These are phyloP conservation scores for Trichosanthes truncata DNA, from an alignment of 306 rosid species.

Conservation along the genomic window DNA sequence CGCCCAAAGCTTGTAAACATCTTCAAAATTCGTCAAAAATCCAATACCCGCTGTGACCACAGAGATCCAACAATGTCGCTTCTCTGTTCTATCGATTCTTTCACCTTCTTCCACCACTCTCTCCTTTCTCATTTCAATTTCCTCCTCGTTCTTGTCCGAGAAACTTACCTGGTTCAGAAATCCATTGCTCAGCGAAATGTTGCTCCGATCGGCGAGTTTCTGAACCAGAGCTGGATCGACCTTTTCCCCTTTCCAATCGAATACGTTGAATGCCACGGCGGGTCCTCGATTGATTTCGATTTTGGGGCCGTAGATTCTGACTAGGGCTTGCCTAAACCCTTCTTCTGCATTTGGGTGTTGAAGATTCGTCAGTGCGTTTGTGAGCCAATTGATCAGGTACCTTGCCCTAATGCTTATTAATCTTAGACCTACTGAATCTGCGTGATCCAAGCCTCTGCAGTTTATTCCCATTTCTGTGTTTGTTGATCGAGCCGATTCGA, in stretches of 20 bases:
- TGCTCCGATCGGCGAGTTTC: conserved; percentile 67
- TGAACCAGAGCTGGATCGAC: conserved; percentile 59
- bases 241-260: conserved; percentile 89
- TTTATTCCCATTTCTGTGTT: conserved; percentile 6
- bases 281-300: conserved; percentile 52
- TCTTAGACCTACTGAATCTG: conserved; percentile 57
- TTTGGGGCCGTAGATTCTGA: conserved; percentile 70
- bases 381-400: conserved; percentile 62
- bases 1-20: conserved; percentile 58
- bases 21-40: conserved; percentile 69
- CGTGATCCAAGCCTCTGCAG: conserved; percentile 71
- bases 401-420: conserved; percentile 41
- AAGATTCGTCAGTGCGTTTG: conserved; percentile 60
- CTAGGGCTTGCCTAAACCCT: conserved; percentile 21
- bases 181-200: conserved; percentile 42
- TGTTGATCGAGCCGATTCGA: conserved; percentile 15
- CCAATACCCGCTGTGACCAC: conserved; percentile 45
- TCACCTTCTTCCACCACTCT: conserved; percentile 14
- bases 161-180: conserved; percentile 33
- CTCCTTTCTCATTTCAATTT: conserved; percentile 30
- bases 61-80: conserved; percentile 21
- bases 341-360: conserved; percentile 50
- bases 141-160: conserved; percentile 36
- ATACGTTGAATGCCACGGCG: conserved; percentile 60
- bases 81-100: conserved; percentile 1